These are phyloP conservation scores for Tritrichomonas foetus DNA, from an alignment of 208 protist genomes.

Conservation along the genomic window DNA sequence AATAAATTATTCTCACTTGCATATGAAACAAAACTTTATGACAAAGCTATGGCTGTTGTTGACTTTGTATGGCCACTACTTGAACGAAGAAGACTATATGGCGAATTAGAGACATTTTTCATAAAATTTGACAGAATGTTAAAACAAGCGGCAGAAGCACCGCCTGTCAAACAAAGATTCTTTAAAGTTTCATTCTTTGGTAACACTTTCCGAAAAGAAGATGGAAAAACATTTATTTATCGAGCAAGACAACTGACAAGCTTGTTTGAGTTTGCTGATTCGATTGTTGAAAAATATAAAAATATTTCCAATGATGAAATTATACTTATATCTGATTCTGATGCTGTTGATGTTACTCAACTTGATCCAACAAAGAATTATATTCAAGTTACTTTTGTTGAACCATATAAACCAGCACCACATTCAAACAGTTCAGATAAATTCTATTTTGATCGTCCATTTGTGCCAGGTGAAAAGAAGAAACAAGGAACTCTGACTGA, in stretches of 20 bases:
- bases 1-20: no score
- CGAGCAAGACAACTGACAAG: background rate
- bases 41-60: background rate
- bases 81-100: background rate
- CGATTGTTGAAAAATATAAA: background rate
- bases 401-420: background rate
- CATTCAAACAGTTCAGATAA: background rate
- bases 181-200: background rate
- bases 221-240: background rate
- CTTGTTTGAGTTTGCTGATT: background rate
- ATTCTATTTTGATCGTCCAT: slow-evolving; percentile 17
- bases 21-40: background rate
- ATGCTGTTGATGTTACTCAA: background rate
- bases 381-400: background rate
- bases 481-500: background rate
- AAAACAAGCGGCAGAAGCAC: no score
- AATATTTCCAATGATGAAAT: background rate
- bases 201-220: background rate
- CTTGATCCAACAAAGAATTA: background rate
- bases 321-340: background rate
- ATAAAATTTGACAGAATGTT: background rate
- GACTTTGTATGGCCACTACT: background rate
- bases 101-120: background rate
- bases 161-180: background rate
- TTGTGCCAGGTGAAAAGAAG: background rate